phyloP scores from a whole-genome alignment of 2,329 filamentous ascomycete species.

The Paraconiothyrium brasiliense region DNA sequence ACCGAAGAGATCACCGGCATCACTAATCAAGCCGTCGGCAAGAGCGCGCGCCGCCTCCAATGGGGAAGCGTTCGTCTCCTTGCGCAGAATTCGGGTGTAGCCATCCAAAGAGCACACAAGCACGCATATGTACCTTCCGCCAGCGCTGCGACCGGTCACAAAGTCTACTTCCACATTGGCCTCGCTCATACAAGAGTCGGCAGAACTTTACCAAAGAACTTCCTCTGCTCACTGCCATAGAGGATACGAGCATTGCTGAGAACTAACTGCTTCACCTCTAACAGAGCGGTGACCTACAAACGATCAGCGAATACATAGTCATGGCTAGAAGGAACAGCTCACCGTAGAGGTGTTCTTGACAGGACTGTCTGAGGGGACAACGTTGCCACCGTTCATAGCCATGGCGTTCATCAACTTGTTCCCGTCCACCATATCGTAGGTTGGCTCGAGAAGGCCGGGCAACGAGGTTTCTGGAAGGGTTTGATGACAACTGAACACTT shows the following conservation, averaged over 20 bases:
- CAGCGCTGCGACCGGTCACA: constrained; percentile 22
- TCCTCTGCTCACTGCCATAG: constrained; percentile 37
- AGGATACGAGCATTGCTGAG: constrained; percentile 38
- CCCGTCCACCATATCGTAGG: constrained; percentile 7
- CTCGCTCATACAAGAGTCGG: constrained; percentile 9
- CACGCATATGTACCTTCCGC: constrained; percentile 83
- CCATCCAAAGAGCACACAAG: constrained; percentile 86
- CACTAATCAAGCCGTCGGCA: constrained; percentile 32
- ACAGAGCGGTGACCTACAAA: constrained; percentile 60
- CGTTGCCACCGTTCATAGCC: constrained; percentile 12
- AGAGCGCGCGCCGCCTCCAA: constrained; percentile 62
- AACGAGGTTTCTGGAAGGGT: too few relatives aligned
- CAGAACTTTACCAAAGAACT: constrained; percentile 39
- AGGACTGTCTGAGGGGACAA: neutral
- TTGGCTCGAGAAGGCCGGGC: neutral
- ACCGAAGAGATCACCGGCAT: constrained; percentile 36
- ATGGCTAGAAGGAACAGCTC: neutral
- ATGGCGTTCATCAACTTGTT: constrained; percentile 11
- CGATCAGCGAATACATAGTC: neutral
- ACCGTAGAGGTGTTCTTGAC: constrained; percentile 21
- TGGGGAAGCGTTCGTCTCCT: constrained; percentile 76
- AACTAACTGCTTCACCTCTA: constrained; percentile 22
- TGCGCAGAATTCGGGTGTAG: constrained; percentile 77
- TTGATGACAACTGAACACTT: too few relatives aligned
- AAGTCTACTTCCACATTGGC: constrained; percentile 30